A percentile compares a stretch with the other conserved stretches of the same genome.
Conservation (phyloP, 129 eudicot genomes). For the Artemisia argyi region DNA sequence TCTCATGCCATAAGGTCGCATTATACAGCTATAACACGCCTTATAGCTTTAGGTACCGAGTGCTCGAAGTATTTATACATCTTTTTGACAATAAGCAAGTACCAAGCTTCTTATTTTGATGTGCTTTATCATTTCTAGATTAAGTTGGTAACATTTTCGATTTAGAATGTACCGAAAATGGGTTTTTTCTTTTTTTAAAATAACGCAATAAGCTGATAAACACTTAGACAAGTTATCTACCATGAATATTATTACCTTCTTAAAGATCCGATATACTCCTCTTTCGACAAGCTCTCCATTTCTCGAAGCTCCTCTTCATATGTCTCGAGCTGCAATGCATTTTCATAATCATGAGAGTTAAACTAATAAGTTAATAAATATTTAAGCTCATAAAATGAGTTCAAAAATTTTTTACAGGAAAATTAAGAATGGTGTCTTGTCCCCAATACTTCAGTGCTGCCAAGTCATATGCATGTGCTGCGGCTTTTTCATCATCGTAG, state of each 20-base stretch:
- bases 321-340: conserved; percentile 49
- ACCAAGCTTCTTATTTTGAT: no score
- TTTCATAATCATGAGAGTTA: neutral
- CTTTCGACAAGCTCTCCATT: conserved; percentile 73
- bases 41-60: no score
- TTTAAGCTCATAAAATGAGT: neutral
- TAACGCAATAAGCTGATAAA: neutral
- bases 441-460: conserved; percentile 98
- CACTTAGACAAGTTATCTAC: no score
- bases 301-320: conserved; percentile 59
- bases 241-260: conserved; percentile 50
- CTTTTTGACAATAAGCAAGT: no score
- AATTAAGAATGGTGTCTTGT: conserved; percentile 69
- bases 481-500: conserved; percentile 86
- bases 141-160: no score
- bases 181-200: neutral
- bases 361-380: neutral
- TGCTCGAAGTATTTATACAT: no score
- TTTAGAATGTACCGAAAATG: no score
- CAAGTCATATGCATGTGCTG: conserved; percentile 94
- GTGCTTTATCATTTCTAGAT: no score
- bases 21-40: no score
- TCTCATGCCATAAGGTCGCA: no score
- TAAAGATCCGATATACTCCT: conserved; percentile 82
- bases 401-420: conserved; percentile 56